phyloP scores from a whole-genome alignment of 495 filamentous ascomycete genomes.

The Xylaria nigripes region DNA sequence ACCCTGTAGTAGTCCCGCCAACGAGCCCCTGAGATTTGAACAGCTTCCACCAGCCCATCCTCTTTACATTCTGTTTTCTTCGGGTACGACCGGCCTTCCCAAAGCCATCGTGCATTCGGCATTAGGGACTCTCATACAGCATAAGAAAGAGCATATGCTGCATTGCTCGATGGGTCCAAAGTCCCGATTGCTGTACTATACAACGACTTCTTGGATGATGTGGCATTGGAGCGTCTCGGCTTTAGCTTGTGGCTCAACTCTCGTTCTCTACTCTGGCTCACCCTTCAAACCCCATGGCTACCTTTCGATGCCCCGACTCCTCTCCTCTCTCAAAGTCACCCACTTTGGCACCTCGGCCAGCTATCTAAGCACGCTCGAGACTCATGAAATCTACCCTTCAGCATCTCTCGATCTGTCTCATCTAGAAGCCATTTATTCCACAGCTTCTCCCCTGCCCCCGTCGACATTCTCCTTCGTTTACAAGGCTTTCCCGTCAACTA shows the following conservation, averaged over 20 bases:
- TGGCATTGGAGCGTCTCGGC: slow-evolving; percentile 91
- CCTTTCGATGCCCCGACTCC: slow-evolving; percentile 34
- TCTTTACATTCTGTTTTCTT: slow-evolving; percentile 82
- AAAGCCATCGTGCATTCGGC: slow-evolving; percentile 91
- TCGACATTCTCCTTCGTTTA: slow-evolving; percentile 92
- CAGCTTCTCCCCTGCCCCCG: slow-evolving; percentile 82
- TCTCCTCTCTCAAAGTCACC: slow-evolving; percentile 52
- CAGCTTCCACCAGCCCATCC: slow-evolving; percentile 76
- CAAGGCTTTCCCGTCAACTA: slow-evolving; percentile 58
- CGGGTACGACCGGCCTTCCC: slow-evolving; percentile 80
- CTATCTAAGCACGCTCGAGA: slow-evolving; percentile 86
- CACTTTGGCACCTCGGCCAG: slow-evolving; percentile 92
- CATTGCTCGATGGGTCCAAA: slow-evolving; percentile 61
- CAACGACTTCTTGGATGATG: slow-evolving; percentile 95
- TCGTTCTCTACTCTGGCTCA: slow-evolving; percentile 83
- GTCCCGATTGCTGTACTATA: slow-evolving; percentile 67
- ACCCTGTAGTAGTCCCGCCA: slow-evolving; percentile 19
- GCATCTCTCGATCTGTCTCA: slow-evolving; percentile 44
- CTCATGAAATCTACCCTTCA: slow-evolving; percentile 59
- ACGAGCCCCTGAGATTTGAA: slow-evolving; percentile 53
- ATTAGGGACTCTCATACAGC: slow-evolving; percentile 79
- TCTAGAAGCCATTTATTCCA: slow-evolving; percentile 81
- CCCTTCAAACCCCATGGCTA: slow-evolving; percentile 57
- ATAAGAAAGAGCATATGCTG: slow-evolving; percentile 87
- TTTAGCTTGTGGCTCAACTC: slow-evolving; percentile 67